phyloP scores from a whole-genome alignment of 257 asterid genomes.

The Solanum chiquidenum region DNA sequence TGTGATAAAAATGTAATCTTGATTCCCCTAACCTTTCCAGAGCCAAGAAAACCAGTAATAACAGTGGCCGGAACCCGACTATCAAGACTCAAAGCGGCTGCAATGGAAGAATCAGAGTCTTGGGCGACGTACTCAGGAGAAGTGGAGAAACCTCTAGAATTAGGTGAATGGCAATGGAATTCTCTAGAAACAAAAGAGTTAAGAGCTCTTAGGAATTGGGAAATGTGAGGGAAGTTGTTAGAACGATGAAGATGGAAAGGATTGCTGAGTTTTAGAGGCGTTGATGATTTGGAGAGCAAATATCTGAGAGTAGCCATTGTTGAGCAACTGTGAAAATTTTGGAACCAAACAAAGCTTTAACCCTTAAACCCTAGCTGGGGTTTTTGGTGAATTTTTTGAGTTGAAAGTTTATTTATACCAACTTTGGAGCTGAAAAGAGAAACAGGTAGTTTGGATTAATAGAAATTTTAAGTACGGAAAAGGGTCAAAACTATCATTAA shows the following conservation, averaged over 20 bases:
- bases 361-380: neutral
- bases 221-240: neutral
- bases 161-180: slow-evolving; percentile 8
- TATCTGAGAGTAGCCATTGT: slow-evolving; percentile 41
- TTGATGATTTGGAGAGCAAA: slow-evolving; percentile 41
- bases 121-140: slow-evolving; percentile 35
- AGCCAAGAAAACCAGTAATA: slow-evolving; percentile 89
- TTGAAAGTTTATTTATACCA: neutral
- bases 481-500: too few species aligned
- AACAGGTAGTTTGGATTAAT: neutral
- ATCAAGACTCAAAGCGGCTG: slow-evolving; percentile 62
- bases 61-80: slow-evolving; percentile 78
- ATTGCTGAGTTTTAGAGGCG: slow-evolving; percentile 5
- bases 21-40: slow-evolving; percentile 61
- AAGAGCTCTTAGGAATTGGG: slow-evolving; percentile 17
- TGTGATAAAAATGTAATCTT: too few species aligned
- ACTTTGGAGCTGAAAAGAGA: neutral
- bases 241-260: slow-evolving; percentile 8
- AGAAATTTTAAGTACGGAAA: neutral
- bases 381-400: neutral
- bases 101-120: slow-evolving; percentile 47
- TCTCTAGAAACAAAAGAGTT: slow-evolving; percentile 9
- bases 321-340: neutral
- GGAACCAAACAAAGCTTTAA: neutral
- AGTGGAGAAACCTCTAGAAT: slow-evolving; percentile 40